Evolutionary conservation across 495 filamentous ascomycete genomes (phyloP), one percentile per base, ranked within the genome.

Genomic region (Neurospora sp.): DNA sequence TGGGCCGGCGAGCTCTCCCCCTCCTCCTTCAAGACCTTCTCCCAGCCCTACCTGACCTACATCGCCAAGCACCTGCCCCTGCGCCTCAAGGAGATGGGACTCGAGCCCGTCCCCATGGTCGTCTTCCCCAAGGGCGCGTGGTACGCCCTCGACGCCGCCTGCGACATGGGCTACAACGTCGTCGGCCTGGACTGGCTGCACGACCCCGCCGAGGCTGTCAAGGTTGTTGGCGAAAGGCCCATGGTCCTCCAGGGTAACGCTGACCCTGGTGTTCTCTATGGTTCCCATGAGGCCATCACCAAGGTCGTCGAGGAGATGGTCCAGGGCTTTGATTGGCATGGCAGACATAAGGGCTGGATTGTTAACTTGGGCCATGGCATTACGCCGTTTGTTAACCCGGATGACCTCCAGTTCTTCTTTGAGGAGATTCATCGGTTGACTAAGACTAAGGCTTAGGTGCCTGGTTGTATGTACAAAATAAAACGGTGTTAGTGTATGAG

Each of bases 51-150:
- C 78, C 86, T 99, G 71, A 87, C 87, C 19, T 89, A 94, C 76
- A 98, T 99, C 72, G 90, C 94, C 17, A 82, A 89, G 72, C 84
- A 93, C 69, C 85, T 98, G 17, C 95, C 95, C 0, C 85, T 82
- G 72, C 87, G 88, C 39, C 82, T 99, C 75, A 82, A 84, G 73
- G 91, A 93, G 81, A 84, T 96, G 77, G 89, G 89, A 0, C 78
- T 94, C 66, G 91, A 94, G 72, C 85, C 84, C 5, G 96, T 98
- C 3, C 96, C 96, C 2, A 98, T 99, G 96, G 96, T 93, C n/a
- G 93, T 98, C 19, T 99, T 99, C 81, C 94, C 96, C n/a, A 99
- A 99, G 84, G 96, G 96, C 5, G 94, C 96, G n/a, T 97, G 96
- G 93, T 97, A 95, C 82, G 94, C 93, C 5, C 85, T 99, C 39